Evolutionary conservation across 495 filamentous ascomycete species (phyloP).

Genomic region (Aspergillus baeticus): DNA sequence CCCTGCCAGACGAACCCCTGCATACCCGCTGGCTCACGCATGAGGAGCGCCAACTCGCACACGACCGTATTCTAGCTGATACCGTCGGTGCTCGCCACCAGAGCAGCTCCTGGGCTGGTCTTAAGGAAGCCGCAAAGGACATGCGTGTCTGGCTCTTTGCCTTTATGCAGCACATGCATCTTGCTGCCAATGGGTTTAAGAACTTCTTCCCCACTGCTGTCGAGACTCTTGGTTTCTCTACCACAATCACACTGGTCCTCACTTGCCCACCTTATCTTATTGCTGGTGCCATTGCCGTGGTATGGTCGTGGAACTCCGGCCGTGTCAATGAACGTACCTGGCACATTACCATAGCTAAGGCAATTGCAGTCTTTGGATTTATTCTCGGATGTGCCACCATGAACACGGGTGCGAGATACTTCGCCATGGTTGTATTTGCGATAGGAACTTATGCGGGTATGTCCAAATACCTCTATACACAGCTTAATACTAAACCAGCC

Average conservation of each 20-base stretch:
- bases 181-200: constrained; percentile 40
- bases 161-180: constrained; percentile 28
- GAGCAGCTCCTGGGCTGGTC: constrained; percentile 14
- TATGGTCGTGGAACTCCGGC: constrained; percentile 40
- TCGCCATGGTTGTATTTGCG: constrained; percentile 21
- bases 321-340: constrained; percentile 49
- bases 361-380: constrained; percentile 48
- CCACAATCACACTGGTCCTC: constrained; percentile 50
- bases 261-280: constrained; percentile 54
- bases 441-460: constrained; percentile 22
- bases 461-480: background rate
- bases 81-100: constrained; percentile 32
- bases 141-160: constrained; percentile 35
- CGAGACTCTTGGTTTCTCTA: constrained; percentile 49
- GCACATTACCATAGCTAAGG: constrained; percentile 39
- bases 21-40: constrained; percentile 17
- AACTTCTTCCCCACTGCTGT: constrained; percentile 59
- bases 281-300: constrained; percentile 43
- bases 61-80: constrained; percentile 21
- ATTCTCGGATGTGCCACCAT: constrained; percentile 27
- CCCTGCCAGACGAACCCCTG: constrained; percentile 64
- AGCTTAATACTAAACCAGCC: background rate
- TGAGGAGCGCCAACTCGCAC: constrained; percentile 16
- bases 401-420: constrained; percentile 22
- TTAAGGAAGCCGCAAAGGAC: constrained; percentile 28